These are phyloP conservation scores for Golubevia pallescens DNA, from an alignment of 1,284 basidiomycete species.

Conservation along the genomic window DNA sequence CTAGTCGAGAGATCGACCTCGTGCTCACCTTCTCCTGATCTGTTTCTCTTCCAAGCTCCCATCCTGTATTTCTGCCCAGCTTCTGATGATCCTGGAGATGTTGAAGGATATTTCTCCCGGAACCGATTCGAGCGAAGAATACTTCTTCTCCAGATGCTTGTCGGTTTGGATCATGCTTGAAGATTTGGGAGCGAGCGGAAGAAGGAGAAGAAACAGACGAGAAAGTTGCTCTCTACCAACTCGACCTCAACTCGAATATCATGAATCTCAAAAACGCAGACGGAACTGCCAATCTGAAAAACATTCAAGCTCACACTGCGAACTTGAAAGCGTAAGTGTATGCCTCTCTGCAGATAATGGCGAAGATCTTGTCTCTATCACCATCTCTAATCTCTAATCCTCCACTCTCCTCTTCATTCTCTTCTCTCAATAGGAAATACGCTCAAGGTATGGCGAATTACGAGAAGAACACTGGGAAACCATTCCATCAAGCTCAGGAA, in stretches of 20 bases:
- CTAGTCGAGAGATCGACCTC: too few species aligned
- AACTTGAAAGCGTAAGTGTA: neutral
- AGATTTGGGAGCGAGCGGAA: too few species aligned
- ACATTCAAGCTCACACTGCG: neutral
- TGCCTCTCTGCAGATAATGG: neutral
- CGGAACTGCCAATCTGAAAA: neutral
- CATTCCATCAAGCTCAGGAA: neutral
- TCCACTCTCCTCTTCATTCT: neutral
- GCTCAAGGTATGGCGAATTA: neutral
- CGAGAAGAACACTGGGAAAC: neutral
- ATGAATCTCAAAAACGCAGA: neutral
- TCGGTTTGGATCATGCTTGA: too few species aligned
- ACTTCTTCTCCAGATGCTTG: too few species aligned
- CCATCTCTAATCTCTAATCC: neutral
- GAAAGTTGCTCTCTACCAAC: neutral
- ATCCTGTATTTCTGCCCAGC: too few species aligned
- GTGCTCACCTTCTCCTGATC: too few species aligned
- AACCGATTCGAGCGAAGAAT: too few species aligned
- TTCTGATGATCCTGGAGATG: too few species aligned
- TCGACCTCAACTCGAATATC: neutral
- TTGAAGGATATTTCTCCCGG: too few species aligned
- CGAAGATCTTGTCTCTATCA: too few species aligned
- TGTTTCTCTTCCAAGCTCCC: too few species aligned
- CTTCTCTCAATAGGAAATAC: neutral
- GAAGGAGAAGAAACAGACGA: too few species aligned